Evolutionary conservation across 2,329 filamentous ascomycete species (phyloP), one percentile per base, ranked within the genome.

Genomic region (Aspergillus sp.): DNA sequence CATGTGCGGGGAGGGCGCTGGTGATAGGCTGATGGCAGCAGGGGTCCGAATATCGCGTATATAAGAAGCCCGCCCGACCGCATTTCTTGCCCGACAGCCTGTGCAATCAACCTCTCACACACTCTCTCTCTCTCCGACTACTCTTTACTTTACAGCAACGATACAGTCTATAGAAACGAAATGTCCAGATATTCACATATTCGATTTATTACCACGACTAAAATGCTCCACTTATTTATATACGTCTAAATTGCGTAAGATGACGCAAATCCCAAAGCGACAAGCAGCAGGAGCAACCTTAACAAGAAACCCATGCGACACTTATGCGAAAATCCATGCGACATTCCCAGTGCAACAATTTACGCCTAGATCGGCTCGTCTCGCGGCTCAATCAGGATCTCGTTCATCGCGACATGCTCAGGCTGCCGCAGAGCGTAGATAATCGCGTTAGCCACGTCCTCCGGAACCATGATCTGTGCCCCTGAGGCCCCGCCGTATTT

Each of bases 401-500:
- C 90, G 63, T 93, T 93, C 2, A 93, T 87, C 41, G 88, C 84
- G 43, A 93, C 89, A 74, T 93, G 87, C 53, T 83, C 80, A 0
- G 89, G 89, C 78, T 92, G 89, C 59, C 83, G 83, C 17, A 93
- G 76, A 1, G 90, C 90, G 72, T 87, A 92, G 4, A 92, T 80
- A 67, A 93, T 90, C 11, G 87, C 83, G 11, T 78, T 80, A 0
- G 90, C 90, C 13, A 93, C 86, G 71, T 93, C 89, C 48, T 86
- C 83, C 0, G 89, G 79, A 62, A 88, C 83, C n/a, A 93, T 74
- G 38, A 93, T 87, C 80, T 89, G 86, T 1, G 89, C 89, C 0
- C 89, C 90, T 3, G 85, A 82, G 2, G 89, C 88, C 76, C 89
- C 86, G 36, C 89, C 90, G 66, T 86, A 93, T 72, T 91, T 89